Evolutionary conservation across 2,329 filamentous ascomycete genomes (phyloP).

Genomic region (Ustilaginoidea virens): DNA sequence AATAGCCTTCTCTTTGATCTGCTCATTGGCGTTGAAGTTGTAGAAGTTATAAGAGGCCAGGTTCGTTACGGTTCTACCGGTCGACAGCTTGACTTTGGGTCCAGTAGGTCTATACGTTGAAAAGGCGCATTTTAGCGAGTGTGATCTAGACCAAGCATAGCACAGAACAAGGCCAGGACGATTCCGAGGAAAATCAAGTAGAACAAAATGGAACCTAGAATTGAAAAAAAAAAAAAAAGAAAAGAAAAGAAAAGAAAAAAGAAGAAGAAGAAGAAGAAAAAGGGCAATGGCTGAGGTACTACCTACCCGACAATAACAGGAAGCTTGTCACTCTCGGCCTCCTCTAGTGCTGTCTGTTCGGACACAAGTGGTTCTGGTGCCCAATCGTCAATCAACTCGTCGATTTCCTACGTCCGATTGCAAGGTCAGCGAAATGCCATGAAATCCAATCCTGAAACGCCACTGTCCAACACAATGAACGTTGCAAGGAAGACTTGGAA

Average conservation of each 20-base stretch:
- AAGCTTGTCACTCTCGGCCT: slow-evolving; percentile 66
- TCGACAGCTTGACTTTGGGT: slow-evolving; percentile 76
- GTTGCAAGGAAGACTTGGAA: not conserved
- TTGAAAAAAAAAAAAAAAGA: not conserved
- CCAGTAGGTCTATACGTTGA: slow-evolving; percentile 65
- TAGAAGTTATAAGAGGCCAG: slow-evolving; percentile 95
- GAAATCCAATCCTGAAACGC: too few relatives aligned
- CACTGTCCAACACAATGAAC: not conserved
- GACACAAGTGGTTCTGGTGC: slow-evolving; percentile 81
- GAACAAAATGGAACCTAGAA: too few relatives aligned
- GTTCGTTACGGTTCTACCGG: slow-evolving; percentile 81
- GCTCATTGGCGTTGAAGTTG: slow-evolving; percentile 87
- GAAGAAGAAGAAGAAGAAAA: not conserved
- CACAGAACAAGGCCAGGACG: too few relatives aligned
- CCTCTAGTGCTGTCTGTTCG: slow-evolving; percentile 58
- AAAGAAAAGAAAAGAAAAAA: not conserved
- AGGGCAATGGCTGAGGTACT: not conserved
- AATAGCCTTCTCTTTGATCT: slow-evolving; percentile 88
- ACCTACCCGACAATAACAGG: slow-evolving; percentile 75
- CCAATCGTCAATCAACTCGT: slow-evolving; percentile 95
- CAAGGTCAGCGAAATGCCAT: slow-evolving; percentile 2
- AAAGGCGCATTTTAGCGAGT: too few relatives aligned
- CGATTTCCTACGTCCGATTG: slow-evolving; percentile 52
- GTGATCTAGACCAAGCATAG: too few relatives aligned
- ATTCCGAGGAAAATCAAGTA: too few relatives aligned